Base-by-base conservation (phyloP, 208 protist genomes). In the Naegleria lovaniensis region DNA sequence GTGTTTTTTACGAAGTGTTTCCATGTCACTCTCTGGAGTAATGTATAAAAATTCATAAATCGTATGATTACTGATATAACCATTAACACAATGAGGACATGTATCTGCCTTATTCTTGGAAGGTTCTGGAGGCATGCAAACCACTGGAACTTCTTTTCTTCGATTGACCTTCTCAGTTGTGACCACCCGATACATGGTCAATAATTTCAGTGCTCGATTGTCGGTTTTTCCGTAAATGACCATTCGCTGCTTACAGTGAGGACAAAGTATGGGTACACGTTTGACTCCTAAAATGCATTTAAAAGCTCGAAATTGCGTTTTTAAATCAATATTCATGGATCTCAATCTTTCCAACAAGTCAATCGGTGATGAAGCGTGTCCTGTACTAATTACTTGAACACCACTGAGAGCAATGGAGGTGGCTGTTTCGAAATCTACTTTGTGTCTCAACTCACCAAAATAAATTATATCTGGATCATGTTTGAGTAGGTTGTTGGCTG, bases 1-100 rank as follows among this genome's bases (percentile, higher is more conserved):
- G 39, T 90, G 89, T n/a, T 55, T 59, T 25, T 85, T 33, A 41
- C 89, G 43, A 13, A 90, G 55, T 29, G 39, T 76, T 29, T 90
- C 89, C 43, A 90, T 41, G 22, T 83, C 89, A 87, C n/a, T n/a
- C 5, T 90, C 55, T 43, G 89, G 89, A 25, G 51, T 75, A 88
- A 90, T 90, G 48, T 90, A 88, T 51, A 90, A 90, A 41, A 59
- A 90, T 43, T 90, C 89, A 41, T 90, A 90, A 90, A 90, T 90
- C 7, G 89, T 90, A 25, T 90, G 48, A 43, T 90, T 90, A 29
- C 89, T 38, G 19, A 67, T 38, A 29, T 90, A 90, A 40, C 89
- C 89, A 67, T 90, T 90, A 19, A 87, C n/a, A 87, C 89, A 90
- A 40, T 90, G 76, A 43, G 89, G 83, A 87, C 89, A 90, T 16